Evolutionary conservation across 495 filamentous ascomycete genomes (phyloP).

Genomic region (Hapsidospora chrysogenum): DNA sequence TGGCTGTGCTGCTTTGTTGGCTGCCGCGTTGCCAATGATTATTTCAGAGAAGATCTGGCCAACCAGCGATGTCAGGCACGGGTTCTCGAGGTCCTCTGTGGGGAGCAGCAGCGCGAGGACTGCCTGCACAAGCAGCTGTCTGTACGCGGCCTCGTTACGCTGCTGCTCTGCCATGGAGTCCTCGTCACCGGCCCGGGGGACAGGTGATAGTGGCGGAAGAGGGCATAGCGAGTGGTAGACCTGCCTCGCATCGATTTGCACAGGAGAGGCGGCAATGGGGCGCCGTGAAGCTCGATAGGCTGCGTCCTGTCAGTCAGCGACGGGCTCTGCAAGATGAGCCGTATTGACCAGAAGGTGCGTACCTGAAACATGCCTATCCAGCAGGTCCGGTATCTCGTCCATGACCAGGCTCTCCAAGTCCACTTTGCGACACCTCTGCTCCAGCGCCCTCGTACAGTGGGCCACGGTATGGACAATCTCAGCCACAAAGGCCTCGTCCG

Average conservation of each 20-base stretch:
- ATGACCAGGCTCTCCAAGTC: conserved; percentile 71
- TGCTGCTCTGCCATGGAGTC: conserved; percentile 39
- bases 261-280: conserved; percentile 34
- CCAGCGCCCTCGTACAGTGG: conserved; percentile 72
- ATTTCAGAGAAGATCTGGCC: conserved; percentile 74
- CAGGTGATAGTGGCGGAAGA: conserved; percentile 61
- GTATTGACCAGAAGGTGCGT: neutral
- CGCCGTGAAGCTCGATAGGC: conserved; percentile 38
- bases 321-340: conserved; percentile 4
- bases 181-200: conserved; percentile 38
- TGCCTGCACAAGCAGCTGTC: conserved; percentile 63
- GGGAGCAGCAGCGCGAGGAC: conserved; percentile 70
- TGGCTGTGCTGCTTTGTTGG: conserved; percentile 62
- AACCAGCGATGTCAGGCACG: conserved; percentile 63
- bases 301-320: conserved; percentile 12
- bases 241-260: conserved; percentile 39
- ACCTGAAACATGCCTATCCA: conserved; percentile 73
- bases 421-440: conserved; percentile 64
- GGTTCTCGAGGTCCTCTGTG: conserved; percentile 81
- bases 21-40: conserved; percentile 62
- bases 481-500: conserved; percentile 69
- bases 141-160: conserved; percentile 64
- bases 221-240: conserved; percentile 77
- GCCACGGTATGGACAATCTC: conserved; percentile 82
- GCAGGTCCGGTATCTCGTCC: conserved; percentile 72